phyloP scores from a whole-genome alignment of 1,284 basidiomycete genomes.

The Ustilago sp. region DNA sequence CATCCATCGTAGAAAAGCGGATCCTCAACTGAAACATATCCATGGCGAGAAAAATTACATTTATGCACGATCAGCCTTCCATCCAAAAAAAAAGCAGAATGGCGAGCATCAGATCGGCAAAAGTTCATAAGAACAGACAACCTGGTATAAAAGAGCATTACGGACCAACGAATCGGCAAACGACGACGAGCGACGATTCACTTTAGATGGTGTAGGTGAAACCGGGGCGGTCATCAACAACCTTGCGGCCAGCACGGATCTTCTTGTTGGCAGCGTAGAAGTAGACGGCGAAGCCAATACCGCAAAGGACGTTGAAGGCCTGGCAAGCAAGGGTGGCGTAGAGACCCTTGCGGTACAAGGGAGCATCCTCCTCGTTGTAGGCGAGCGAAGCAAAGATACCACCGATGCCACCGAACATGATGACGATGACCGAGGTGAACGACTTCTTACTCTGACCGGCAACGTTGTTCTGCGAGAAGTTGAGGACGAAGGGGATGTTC shows the following conservation, averaged over 20 bases:
- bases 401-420: constrained; percentile 71
- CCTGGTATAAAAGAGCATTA: constrained; percentile 12
- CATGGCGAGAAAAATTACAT: constrained; percentile 4
- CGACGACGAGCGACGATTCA: neutral
- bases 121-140: constrained; percentile 5
- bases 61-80: neutral
- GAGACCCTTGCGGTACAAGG: constrained; percentile 59
- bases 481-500: constrained; percentile 61
- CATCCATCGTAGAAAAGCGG: too few species aligned
- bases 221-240: constrained; percentile 52
- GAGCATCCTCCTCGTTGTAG: constrained; percentile 65
- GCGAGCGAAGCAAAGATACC: constrained; percentile 71
- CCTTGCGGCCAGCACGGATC: constrained; percentile 50
- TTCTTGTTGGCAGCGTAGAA: constrained; percentile 57
- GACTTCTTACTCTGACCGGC: constrained; percentile 70
- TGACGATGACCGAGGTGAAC: constrained; percentile 69
- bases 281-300: constrained; percentile 47
- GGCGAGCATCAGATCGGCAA: neutral
- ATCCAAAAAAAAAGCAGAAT: neutral
- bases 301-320: constrained; percentile 53
- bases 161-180: neutral
- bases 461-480: constrained; percentile 69
- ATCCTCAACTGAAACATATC: too few species aligned
- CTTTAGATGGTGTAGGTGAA: constrained; percentile 59
- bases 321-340: constrained; percentile 55